Base-by-base conservation (phyloP, 345 rosid genomes). In the Pugionium dolabratum region DNA sequence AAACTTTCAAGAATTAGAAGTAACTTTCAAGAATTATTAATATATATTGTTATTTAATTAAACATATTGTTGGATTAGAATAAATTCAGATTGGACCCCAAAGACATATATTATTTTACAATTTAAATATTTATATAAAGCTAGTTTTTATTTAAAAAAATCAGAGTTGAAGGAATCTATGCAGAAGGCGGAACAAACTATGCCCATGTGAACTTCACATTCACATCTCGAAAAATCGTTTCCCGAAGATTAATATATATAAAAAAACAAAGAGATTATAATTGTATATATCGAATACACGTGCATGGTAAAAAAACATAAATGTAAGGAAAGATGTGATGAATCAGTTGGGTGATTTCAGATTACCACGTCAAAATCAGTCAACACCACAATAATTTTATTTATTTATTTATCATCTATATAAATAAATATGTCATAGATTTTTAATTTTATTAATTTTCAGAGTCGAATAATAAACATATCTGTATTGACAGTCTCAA, bases 191-290 rank as follows among this genome's bases (percentile, higher is more conserved):
- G 42, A 54, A 62, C 56, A 70, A 54, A 62, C 49, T 36, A 44
- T 37, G 64, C 39, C 64, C 70, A 71, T 64, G 64, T 55, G 70
- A 71, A 63, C 70, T 56, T 56, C 70, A 64, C 70, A 56, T 71
- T 64, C 59, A 64, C 69, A 62, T 62, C 69, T 45, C 50, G 8
- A 70, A 70, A 62, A 46, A 30, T 46, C 57, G 30, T 45, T 37
- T 70, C 68, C 50, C 44, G 5, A 25, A 52, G 7, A 11, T 59
- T 27, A 36, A 29, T 27, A 28, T 29, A 37, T 28, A 3, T 26
- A 51, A 52, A 41, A 33, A 53, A 28, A 30, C 32, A 31, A 39
- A 33, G 39, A 18, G 28, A 42, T 4, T 7, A 30, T n/a, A 66
- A 45, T 28, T 18, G 18, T 18, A 18, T 18, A 18, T 18, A 18